Conservation (phyloP, 2,329 filamentous ascomycete species). For the Seiridium unicorne region DNA sequence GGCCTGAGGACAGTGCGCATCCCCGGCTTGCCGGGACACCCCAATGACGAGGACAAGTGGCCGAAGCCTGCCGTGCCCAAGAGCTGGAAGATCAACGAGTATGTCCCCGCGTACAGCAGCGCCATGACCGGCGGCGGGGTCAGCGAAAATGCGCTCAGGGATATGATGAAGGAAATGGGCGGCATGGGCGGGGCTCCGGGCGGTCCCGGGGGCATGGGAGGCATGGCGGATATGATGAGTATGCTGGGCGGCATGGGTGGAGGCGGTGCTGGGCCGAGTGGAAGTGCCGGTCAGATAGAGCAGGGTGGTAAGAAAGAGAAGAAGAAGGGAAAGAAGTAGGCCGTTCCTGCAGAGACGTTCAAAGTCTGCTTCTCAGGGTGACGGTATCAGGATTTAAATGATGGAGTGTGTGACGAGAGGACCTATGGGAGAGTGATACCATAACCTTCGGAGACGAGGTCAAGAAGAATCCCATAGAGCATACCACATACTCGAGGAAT, state of each 20-base stretch:
- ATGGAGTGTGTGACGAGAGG: conserved; percentile 3
- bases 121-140: conserved; percentile 92
- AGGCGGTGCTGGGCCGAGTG: conserved; percentile 24
- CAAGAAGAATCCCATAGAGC: conserved; percentile 8
- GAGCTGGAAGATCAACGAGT: conserved; percentile 85
- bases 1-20: conserved; percentile 70
- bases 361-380: no score
- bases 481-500: background rate
- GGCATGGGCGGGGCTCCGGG: conserved; percentile 34
- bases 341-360: background rate
- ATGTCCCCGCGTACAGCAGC: conserved; percentile 83
- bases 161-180: conserved; percentile 94
- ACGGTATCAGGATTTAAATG: background rate
- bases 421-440: conserved; percentile 10
- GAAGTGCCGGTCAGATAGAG: conserved; percentile 18
- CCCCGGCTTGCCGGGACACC: conserved; percentile 66
- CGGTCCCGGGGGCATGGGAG: conserved; percentile 19
- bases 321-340: conserved; percentile 26
- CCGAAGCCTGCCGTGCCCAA: conserved; percentile 73
- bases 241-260: conserved; percentile 24
- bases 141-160: conserved; percentile 90
- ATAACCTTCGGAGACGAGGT: conserved; percentile 16
- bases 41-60: conserved; percentile 63
- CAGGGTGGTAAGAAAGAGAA: conserved; percentile 45
- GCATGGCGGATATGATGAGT: conserved; percentile 14